A percentile compares a stretch with the other conserved stretches of the same genome.
These are phyloP conservation scores for Xylaria sp. DNA, from an alignment of 2,329 filamentous ascomycete species.

Conservation along the genomic window DNA sequence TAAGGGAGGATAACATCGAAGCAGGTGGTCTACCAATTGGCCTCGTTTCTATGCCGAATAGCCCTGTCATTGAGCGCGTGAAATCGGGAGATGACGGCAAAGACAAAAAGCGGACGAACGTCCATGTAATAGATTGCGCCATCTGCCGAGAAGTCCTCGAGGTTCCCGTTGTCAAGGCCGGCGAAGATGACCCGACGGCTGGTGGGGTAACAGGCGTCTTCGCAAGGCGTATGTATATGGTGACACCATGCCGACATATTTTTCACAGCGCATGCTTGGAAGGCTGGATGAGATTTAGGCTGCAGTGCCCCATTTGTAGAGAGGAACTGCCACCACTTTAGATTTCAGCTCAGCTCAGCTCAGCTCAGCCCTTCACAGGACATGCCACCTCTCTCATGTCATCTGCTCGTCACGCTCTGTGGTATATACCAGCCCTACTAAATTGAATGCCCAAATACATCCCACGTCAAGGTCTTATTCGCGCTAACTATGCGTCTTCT, in stretches of 20 bases:
- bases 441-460: not conserved
- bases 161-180: slow-evolving; percentile 79
- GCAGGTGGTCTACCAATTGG: slow-evolving; percentile 84
- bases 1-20: slow-evolving; percentile 85
- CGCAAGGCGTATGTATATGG: slow-evolving; percentile 89
- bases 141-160: slow-evolving; percentile 95
- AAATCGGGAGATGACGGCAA: slow-evolving; percentile 45
- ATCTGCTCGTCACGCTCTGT: not conserved
- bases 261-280: slow-evolving; percentile 94
- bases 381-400: not conserved
- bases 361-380: not conserved
- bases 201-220: slow-evolving; percentile 75
- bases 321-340: slow-evolving; percentile 88
- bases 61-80: slow-evolving; percentile 49
- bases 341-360: slow-evolving; percentile 4
- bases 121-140: slow-evolving; percentile 82
- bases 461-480: not conserved
- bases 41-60: slow-evolving; percentile 58
- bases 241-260: slow-evolving; percentile 95
- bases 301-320: slow-evolving; percentile 95
- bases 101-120: slow-evolving; percentile 50
- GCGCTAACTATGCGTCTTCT: slow-evolving; percentile 26
- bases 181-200: slow-evolving; percentile 60
- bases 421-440: not conserved
- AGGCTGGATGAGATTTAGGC: slow-evolving; percentile 92